Evolutionary conservation across 805 yeast species (phyloP).

Genomic region (Pichia californica): DNA sequence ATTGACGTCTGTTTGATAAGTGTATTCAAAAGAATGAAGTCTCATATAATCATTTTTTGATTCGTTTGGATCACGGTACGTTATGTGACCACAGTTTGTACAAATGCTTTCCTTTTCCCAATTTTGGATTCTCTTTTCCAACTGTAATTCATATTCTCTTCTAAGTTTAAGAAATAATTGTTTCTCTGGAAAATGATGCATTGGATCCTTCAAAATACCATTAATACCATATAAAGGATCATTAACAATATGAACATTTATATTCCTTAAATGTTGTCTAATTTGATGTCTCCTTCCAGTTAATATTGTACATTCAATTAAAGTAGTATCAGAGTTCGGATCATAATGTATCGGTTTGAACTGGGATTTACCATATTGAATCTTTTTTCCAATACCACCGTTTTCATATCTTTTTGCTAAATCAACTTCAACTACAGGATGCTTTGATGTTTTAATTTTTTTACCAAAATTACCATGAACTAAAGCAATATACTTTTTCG

Average conservation of each 20-base stretch:
- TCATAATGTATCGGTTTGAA: constrained; percentile 24
- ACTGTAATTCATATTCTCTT: constrained; percentile 10
- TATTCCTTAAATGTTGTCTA: constrained; percentile 42
- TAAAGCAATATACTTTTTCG: constrained; percentile 40
- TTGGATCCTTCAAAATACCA: constrained; percentile 5
- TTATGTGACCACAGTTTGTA: constrained; percentile 28
- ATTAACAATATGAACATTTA: constrained; percentile 30
- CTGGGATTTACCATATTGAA: constrained; percentile 15
- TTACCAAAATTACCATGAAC: constrained; percentile 35
- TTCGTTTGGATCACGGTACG: constrained; percentile 24
- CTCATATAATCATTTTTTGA: constrained; percentile 26
- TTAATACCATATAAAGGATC: constrained; percentile 27
- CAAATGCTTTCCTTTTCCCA: constrained; percentile 19
- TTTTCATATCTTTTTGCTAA: constrained; percentile 17
- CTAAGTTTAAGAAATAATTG: constrained; percentile 7
- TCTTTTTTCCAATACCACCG: constrained; percentile 17
- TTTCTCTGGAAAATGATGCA: background rate
- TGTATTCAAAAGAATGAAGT: constrained; percentile 39
- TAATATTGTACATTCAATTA: constrained; percentile 38
- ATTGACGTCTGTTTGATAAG: background rate
- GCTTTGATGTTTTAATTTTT: constrained; percentile 21
- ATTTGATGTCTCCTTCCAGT: constrained; percentile 51
- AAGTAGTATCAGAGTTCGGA: constrained; percentile 26
- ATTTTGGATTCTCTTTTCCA: constrained; percentile 11
- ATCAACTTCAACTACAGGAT: constrained; percentile 30